phyloP scores from a whole-genome alignment of 1,139 yeast genomes.

The Hansenula lynferdii region DNA sequence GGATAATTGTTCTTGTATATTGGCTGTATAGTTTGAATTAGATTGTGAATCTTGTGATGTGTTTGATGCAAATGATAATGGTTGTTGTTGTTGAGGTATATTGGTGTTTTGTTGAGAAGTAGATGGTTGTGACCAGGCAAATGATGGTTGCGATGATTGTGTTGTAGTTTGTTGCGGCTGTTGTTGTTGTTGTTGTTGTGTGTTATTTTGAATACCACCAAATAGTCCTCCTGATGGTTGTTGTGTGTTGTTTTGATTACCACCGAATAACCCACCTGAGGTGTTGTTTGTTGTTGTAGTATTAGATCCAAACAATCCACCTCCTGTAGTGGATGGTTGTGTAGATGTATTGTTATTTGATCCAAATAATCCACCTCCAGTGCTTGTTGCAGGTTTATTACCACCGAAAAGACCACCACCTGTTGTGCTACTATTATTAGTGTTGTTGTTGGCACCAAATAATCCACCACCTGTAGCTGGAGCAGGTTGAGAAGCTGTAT shows the following conservation, averaged over 20 bases:
- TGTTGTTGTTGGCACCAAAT: constrained; percentile 15
- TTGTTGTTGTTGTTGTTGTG: too few relatives aligned
- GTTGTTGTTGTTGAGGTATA: constrained; percentile 31
- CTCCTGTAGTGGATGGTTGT: constrained; percentile 5
- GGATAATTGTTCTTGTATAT: constrained; percentile 74
- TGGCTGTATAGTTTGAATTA: constrained; percentile 46
- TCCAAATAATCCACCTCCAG: constrained; percentile 28
- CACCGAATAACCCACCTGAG: constrained; percentile 10
- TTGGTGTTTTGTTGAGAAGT: constrained; percentile 6
- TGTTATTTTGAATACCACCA: constrained; percentile 18
- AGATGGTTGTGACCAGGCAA: constrained; percentile 20
- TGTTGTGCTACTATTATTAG: constrained; percentile 6
- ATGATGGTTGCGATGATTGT: constrained; percentile 25
- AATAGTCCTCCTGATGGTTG: constrained; percentile 17
- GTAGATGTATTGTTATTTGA: constrained; percentile 19
- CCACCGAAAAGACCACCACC: constrained; percentile 24
- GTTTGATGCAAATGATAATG: constrained; percentile 19
- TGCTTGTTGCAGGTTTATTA: constrained; percentile 8
- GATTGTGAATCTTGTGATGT: constrained; percentile 11
- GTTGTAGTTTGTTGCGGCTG: too few relatives aligned
- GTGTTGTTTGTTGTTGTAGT: constrained; percentile 8
- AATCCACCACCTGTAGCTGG: constrained; percentile 21
- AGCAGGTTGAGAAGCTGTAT: constrained; percentile 6
- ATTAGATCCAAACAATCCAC: too few relatives aligned
- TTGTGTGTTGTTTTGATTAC: constrained; percentile 19